Conservation (phyloP, 1,139 yeast genomes). For the Lizanozyma gosingica region DNA sequence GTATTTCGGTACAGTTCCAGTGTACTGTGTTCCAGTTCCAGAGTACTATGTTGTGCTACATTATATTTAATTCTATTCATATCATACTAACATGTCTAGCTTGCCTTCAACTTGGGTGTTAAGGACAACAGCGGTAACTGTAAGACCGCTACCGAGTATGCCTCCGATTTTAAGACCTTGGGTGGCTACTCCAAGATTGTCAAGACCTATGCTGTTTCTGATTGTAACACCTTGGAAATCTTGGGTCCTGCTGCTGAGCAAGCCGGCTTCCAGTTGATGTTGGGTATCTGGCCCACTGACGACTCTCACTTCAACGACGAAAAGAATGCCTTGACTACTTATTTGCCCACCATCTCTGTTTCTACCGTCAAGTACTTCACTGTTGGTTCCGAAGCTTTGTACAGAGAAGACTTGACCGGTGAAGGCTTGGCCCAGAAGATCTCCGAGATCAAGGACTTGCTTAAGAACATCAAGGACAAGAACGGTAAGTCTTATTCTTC, state of each 20-base stretch:
- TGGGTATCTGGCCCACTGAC: constrained; percentile 90
- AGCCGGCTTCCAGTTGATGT: constrained; percentile 62
- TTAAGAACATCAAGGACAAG: constrained; percentile 60
- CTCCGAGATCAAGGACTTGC: constrained; percentile 43
- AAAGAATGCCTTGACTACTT: constrained; percentile 54
- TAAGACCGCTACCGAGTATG: constrained; percentile 62
- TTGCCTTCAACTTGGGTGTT: constrained; percentile 79
- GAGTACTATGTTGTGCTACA: not conserved
- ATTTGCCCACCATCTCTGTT: constrained; percentile 63
- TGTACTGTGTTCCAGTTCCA: not conserved
- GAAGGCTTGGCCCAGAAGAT: constrained; percentile 57
- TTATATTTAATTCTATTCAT: not conserved
- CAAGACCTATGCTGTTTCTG: constrained; percentile 80
- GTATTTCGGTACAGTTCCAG: not conserved
- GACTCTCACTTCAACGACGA: constrained; percentile 65
- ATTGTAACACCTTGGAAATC: constrained; percentile 75
- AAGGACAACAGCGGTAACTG: constrained; percentile 61
- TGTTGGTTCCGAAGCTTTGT: constrained; percentile 89
- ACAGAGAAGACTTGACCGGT: constrained; percentile 76
- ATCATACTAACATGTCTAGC: constrained; percentile 21
- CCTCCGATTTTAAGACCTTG: constrained; percentile 50
- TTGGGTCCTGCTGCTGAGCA: constrained; percentile 81
- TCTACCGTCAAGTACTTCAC: constrained; percentile 63
- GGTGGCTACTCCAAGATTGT: constrained; percentile 49
- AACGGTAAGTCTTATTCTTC: constrained; percentile 67